These are phyloP conservation scores for Fragaria ananassa DNA, from an alignment of 306 rosid species.

Conservation along the genomic window DNA sequence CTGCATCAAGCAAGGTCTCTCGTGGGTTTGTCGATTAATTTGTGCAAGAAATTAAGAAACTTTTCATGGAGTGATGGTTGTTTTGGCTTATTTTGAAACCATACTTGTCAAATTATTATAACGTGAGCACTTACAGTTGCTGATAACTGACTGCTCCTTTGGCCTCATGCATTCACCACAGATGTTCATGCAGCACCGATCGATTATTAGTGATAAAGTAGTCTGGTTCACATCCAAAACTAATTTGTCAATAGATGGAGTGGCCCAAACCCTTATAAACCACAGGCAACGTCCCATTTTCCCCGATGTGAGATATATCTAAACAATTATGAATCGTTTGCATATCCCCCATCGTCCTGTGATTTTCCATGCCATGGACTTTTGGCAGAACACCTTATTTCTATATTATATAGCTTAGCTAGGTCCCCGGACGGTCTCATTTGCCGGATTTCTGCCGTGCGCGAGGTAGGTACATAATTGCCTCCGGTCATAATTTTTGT, in stretches of 20 bases:
- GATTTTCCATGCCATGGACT: background rate
- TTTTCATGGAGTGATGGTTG: background rate
- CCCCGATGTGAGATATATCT: too few species aligned
- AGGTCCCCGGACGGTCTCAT: background rate
- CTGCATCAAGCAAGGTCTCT: background rate
- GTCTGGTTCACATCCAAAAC: too few species aligned
- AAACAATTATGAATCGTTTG: background rate
- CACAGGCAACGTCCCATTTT: too few species aligned
- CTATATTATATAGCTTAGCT: background rate
- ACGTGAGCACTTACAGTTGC: conserved; percentile 5
- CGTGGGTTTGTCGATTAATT: conserved; percentile 1
- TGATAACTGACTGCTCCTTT: background rate
- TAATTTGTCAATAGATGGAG: too few species aligned
- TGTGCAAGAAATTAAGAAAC: conserved; percentile 3
- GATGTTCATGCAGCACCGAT: background rate
- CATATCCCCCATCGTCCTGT: background rate
- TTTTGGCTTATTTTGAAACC: conserved; percentile 1
- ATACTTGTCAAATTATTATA: background rate
- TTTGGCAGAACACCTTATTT: background rate
- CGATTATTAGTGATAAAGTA: too few species aligned
- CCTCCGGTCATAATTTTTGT: background rate
- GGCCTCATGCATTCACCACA: background rate
- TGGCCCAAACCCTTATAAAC: too few species aligned
- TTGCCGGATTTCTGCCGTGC: background rate
- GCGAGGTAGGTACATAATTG: background rate